Conservation (phyloP, 805 yeast genomes). For the Hanseniaspora vineae region DNA sequence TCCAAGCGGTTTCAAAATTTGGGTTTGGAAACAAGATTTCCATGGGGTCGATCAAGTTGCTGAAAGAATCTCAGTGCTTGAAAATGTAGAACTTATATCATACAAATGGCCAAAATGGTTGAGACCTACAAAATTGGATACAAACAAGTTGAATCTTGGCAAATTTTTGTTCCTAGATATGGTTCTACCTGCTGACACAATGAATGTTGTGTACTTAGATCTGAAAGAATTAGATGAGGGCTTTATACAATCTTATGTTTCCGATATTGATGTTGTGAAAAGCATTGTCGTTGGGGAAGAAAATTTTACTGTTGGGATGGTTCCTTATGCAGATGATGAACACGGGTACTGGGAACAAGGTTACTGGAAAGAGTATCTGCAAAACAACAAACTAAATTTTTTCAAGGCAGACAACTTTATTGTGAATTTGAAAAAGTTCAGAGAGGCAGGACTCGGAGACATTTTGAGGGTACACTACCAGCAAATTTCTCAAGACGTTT, state of each 20-base stretch:
- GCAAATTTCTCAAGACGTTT: constrained; percentile 62
- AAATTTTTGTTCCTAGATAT: constrained; percentile 81
- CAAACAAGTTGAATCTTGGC: constrained; percentile 77
- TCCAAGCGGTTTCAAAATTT: constrained; percentile 23
- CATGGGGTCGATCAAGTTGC: not conserved
- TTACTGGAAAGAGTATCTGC: constrained; percentile 63
- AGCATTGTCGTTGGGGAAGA: not conserved
- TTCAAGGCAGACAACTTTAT: constrained; percentile 36
- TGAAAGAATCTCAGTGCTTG: constrained; percentile 11
- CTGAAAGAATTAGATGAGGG: constrained; percentile 57
- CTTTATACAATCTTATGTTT: not conserved
- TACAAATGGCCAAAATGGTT: constrained; percentile 94
- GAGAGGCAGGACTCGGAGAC: constrained; percentile 66
- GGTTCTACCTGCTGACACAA: constrained; percentile 65
- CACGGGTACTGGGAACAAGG: constrained; percentile 77
- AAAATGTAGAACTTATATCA: constrained; percentile 63
- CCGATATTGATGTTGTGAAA: not conserved
- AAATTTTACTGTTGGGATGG: not conserved
- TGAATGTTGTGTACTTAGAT: constrained; percentile 73
- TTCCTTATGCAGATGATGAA: not conserved
- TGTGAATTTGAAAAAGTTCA: constrained; percentile 58
- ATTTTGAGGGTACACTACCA: constrained; percentile 74
- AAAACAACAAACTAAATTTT: constrained; percentile 52
- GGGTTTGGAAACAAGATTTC: constrained; percentile 73
- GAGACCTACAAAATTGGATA: constrained; percentile 62